Evolutionary conservation across 176 grass and related monocot genomes (phyloP).

Genomic region (Carex myosuroides): DNA sequence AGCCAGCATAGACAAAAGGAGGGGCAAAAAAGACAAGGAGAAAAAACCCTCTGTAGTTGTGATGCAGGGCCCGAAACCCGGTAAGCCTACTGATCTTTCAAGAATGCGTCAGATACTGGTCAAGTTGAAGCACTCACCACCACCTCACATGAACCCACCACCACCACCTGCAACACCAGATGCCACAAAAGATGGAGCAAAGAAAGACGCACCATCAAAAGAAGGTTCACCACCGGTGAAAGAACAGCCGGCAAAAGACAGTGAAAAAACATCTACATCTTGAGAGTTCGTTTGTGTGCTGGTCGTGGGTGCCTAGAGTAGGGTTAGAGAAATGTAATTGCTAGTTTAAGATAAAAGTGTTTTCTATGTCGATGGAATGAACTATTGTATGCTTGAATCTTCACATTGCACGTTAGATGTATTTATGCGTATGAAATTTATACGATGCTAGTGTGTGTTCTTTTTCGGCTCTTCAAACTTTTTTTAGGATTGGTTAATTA

Average conservation of each 20-base stretch:
- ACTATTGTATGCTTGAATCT: neutral
- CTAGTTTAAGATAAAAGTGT: neutral
- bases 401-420: neutral
- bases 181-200: neutral
- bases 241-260: constrained; percentile 21
- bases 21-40: constrained; percentile 82
- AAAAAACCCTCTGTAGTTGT: constrained; percentile 78
- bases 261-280: constrained; percentile 1
- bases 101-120: constrained; percentile 79
- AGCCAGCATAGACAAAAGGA: constrained; percentile 62
- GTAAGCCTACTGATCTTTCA: constrained; percentile 83
- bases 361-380: neutral
- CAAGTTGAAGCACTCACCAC: constrained; percentile 77
- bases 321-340: constrained; percentile 4
- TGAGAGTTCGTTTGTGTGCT: constrained; percentile 1
- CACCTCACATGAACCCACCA: constrained; percentile 61
- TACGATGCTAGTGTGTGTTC: neutral
- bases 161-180: constrained; percentile 36
- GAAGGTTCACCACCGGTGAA: constrained; percentile 15
- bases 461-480: neutral
- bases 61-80: constrained; percentile 77
- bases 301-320: neutral
- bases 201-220: constrained; percentile 26
- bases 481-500: neutral
- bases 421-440: neutral